These are phyloP conservation scores for Fusarium graminum DNA, from an alignment of 2,329 filamentous ascomycete species.

Conservation along the genomic window DNA sequence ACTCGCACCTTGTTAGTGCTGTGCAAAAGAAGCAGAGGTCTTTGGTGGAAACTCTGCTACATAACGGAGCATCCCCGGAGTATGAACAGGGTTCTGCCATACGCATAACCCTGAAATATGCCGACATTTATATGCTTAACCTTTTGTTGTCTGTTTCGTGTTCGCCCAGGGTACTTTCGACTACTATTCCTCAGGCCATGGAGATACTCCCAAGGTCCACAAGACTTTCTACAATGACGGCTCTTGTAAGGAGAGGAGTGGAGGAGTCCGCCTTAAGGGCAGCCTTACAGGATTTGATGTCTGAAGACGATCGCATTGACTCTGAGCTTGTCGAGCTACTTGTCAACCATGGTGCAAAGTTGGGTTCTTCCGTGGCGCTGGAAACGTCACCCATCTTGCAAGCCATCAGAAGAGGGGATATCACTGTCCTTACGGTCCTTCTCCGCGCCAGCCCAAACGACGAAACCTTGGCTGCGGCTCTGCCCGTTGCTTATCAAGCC, in stretches of 20 bases:
- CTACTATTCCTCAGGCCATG: not conserved
- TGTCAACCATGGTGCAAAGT: slow-evolving; percentile 7
- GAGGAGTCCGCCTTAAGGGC: not conserved
- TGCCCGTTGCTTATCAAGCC: slow-evolving; percentile 1
- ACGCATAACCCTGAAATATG: not conserved
- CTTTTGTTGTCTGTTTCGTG: not conserved
- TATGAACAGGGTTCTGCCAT: slow-evolving; percentile 14
- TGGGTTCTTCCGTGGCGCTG: not conserved
- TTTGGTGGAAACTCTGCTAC: slow-evolving; percentile 2
- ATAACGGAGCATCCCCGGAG: slow-evolving; percentile 16
- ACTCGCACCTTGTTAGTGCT: slow-evolving; percentile 6
- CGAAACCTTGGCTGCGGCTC: not conserved
- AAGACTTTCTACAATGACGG: not conserved
- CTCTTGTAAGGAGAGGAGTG: slow-evolving; percentile 14
- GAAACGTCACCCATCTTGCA: not conserved
- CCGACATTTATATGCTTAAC: slow-evolving; percentile 1
- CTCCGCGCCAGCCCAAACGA: not conserved
- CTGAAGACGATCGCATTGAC: not conserved
- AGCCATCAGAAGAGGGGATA: not conserved
- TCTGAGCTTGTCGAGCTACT: slow-evolving; percentile 4
- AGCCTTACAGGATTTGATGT: not conserved
- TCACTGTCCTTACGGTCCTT: slow-evolving; percentile 10
- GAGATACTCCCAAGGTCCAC: not conserved
- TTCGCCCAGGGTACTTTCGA: slow-evolving; percentile 3
- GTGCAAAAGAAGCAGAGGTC: not conserved